Evolutionary conservation across 208 protist species (phyloP).

Genomic region (Trypanosomatidae sp.): DNA sequence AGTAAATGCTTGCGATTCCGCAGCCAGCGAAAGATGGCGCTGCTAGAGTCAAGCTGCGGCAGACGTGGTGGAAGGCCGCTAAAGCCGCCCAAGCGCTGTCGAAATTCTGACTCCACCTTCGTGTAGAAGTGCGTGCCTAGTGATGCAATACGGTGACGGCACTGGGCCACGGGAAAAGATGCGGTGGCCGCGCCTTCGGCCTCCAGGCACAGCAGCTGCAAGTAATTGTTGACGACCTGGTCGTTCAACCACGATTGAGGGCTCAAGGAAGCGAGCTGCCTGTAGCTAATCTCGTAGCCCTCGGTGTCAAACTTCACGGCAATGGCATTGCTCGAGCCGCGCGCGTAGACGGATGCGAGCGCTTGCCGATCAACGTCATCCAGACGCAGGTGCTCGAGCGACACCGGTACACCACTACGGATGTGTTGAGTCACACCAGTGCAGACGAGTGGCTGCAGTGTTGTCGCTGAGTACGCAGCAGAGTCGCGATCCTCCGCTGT

Average conservation of each 20-base stretch:
- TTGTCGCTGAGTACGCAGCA: not conserved
- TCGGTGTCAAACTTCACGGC: conserved; percentile 33
- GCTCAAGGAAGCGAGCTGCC: conserved; percentile 54
- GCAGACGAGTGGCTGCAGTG: conserved; percentile 5
- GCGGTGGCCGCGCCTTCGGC: not conserved
- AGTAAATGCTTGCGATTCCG: conserved; percentile 53
- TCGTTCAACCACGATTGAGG: conserved; percentile 73
- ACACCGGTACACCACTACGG: conserved; percentile 26
- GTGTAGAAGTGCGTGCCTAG: conserved; percentile 84
- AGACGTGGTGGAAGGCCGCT: not conserved
- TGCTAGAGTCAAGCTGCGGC: conserved; percentile 31
- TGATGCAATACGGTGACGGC: conserved; percentile 33
- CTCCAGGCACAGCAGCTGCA: conserved; percentile 61
- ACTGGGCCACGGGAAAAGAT: not conserved
- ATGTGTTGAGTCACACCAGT: conserved; percentile 52
- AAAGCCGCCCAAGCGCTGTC: not conserved
- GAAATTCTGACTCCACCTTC: conserved; percentile 59
- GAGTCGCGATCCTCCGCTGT: not conserved
- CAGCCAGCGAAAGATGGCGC: conserved; percentile 71
- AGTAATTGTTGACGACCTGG: conserved; percentile 85
- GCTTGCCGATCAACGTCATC: conserved; percentile 41
- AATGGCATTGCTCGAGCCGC: conserved; percentile 23
- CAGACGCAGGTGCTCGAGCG: conserved; percentile 26
- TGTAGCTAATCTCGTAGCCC: conserved; percentile 54
- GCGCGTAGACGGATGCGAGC: conserved; percentile 21